Conservation (phyloP, 139 green algal species). For the Dunaliella primolecta region DNA sequence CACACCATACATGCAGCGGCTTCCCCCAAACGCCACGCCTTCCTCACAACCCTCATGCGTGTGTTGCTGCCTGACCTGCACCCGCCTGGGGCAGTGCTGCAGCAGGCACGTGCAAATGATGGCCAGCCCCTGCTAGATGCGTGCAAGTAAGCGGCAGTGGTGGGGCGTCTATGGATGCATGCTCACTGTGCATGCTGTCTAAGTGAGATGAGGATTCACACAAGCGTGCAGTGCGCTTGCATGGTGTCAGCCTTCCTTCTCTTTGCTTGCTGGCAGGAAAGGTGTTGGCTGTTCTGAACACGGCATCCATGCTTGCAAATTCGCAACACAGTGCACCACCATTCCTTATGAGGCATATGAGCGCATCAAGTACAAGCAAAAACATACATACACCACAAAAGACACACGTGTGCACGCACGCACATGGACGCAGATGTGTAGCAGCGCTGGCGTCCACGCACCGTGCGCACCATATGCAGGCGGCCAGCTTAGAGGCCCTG, state of each 20-base stretch:
- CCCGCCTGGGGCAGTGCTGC: not conserved
- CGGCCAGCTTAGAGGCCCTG: conserved; percentile 18
- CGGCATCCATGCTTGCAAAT: no score
- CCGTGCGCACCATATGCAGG: conserved; percentile 25
- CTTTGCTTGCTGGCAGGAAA: no score
- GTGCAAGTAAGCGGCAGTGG: conserved; percentile 41
- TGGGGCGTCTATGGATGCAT: no score
- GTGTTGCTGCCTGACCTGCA: conserved; percentile 11
- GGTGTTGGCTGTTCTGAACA: no score
- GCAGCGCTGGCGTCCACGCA: conserved; percentile 21
- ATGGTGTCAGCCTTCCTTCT: no score
- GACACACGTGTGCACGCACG: not conserved
- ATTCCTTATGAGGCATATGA: no score
- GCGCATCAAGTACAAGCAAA: not conserved
- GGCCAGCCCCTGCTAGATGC: conserved; percentile 59
- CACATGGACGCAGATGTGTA: conserved; percentile 17
- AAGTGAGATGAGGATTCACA: no score
- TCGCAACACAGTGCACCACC: no score
- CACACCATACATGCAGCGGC: not conserved
- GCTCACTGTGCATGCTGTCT: no score
- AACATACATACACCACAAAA: not conserved
- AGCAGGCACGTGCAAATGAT: not conserved
- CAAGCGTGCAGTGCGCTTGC: no score
- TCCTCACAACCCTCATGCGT: conserved; percentile 5
- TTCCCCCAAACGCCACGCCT: not conserved